Conservation (phyloP, 768 basidiomycete species). For the Exsudoporus frostii region DNA sequence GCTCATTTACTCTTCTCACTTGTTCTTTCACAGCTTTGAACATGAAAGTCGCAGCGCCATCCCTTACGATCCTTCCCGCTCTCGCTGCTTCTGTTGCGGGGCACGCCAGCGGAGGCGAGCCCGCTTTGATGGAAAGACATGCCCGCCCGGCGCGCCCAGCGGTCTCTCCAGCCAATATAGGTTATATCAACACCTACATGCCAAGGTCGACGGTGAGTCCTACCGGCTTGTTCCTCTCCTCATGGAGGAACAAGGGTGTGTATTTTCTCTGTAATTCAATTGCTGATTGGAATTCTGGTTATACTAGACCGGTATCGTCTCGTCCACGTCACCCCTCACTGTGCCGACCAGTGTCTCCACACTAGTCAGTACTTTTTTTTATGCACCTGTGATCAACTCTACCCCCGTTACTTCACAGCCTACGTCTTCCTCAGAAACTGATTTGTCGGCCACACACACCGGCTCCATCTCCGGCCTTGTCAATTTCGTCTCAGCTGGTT, state of each 20-base stretch:
- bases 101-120: not conserved
- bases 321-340: not conserved
- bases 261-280: not conserved
- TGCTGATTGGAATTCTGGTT: not conserved
- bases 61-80: not conserved
- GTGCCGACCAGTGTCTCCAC: not conserved
- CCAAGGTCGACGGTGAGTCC: not conserved
- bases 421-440: not conserved
- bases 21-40: not conserved
- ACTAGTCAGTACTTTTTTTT: not conserved
- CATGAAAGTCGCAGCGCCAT: not conserved
- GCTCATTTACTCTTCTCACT: not conserved
- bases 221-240: not conserved
- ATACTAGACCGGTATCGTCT: not conserved
- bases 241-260: not conserved
- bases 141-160: not conserved
- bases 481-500: slow-evolving; percentile 29
- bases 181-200: not conserved
- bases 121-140: slow-evolving; percentile 4
- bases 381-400: not conserved
- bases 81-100: not conserved
- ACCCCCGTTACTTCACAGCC: not conserved
- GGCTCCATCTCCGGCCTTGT: slow-evolving; percentile 28
- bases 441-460: not conserved
- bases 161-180: not conserved